Evolutionary conservation across 1,284 basidiomycete species (phyloP).

Genomic region (Tylopilus microsporus): DNA sequence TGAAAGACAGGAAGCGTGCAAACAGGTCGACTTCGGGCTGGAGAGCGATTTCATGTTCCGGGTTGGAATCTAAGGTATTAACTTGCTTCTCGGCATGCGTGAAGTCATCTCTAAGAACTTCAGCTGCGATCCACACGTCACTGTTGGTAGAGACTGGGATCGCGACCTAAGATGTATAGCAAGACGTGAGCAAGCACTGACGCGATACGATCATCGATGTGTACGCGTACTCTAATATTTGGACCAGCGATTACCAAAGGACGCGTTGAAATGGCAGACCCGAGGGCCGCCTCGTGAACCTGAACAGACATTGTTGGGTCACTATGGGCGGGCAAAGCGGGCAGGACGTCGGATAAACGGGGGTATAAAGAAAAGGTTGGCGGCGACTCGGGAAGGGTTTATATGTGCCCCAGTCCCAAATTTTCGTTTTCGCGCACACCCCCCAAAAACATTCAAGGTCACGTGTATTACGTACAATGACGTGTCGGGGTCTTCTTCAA

Average conservation of each 20-base stretch:
- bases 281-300: constrained; percentile 27
- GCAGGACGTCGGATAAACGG: constrained; percentile 2
- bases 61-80: constrained; percentile 50
- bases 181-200: constrained; percentile 11
- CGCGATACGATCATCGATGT: constrained; percentile 10
- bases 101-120: constrained; percentile 85
- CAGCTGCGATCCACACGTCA: constrained; percentile 85
- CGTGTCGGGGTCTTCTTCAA: neutral
- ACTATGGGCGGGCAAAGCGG: constrained; percentile 5
- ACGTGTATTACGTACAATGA: constrained; percentile 27
- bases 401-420: constrained; percentile 33
- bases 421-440: constrained; percentile 25
- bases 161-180: constrained; percentile 51
- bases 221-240: constrained; percentile 59
- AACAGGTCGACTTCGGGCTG: constrained; percentile 74
- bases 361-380: constrained; percentile 8
- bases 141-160: constrained; percentile 75
- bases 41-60: constrained; percentile 48
- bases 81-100: constrained; percentile 56
- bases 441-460: constrained; percentile 29
- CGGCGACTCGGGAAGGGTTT: constrained; percentile 18
- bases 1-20: constrained; percentile 75
- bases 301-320: constrained; percentile 29
- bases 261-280: constrained; percentile 48
- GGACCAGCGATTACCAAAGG: constrained; percentile 60